Evolutionary conservation across 495 filamentous ascomycete species (phyloP), one percentile per base, ranked within the genome.

Genomic region (Xylaria castorea): DNA sequence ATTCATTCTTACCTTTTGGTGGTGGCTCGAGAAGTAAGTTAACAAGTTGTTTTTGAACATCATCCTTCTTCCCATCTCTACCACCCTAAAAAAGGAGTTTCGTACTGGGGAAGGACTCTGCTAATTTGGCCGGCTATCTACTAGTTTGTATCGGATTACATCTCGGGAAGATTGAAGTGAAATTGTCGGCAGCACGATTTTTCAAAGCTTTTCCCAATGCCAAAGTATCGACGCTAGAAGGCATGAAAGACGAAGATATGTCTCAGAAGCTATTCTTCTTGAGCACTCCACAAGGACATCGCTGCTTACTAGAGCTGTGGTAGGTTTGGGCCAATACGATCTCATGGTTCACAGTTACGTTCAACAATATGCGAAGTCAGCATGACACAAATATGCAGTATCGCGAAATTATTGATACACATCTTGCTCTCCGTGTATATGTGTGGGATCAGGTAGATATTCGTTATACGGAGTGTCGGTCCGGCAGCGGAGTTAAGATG

Each of bases 81-180:
- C 44, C 18, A 48, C 44, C 44, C 44, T 48, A 5, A 20, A 46
- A 46, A 46, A 20, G 18, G 18, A 48, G 18, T 48, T 20, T 18
- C 18, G 18, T 48, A 48, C 44, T 48, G 44, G 5, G 18, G 44
- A 48, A 48, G 44, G 14, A 20, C 44, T 20, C 44, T 55, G 8
- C 25, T 55, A 1, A 55, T 14, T 55, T 27, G n/a, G n/a, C 22
- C 11, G 22, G 25, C 51, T 27, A 25, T 22, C n/a, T 25, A 18
- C 11, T 51, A 73, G 66, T 66, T 36, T 73, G 71, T 36, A 53
- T 73, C 18, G 71, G 71, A 18, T 18, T 73, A 20, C 65, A 73
- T 57, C 66, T 73, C 16, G 71, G 65, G 5, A 48, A 30, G 20
- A 55, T 73, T 5, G 71, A 73, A 46, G 65, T 73, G 14, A 66